Conservation (phyloP, 352 stramenopile species). For the Blastocystis sp. region DNA sequence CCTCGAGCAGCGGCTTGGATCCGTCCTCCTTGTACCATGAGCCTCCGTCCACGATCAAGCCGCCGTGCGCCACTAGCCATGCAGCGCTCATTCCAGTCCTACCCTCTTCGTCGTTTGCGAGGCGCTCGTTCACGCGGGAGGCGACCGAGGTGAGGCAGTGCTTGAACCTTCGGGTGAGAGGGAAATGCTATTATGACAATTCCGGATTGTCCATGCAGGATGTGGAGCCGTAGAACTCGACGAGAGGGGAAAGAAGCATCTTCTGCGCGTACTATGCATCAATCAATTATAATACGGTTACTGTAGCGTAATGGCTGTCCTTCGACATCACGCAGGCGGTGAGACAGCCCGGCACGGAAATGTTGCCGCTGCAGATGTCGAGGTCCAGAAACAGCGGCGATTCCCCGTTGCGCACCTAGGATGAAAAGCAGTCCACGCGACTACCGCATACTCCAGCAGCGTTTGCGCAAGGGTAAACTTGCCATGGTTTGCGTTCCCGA, state of each 20-base stretch:
- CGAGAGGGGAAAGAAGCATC: constrained; percentile 16
- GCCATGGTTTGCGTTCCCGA: constrained; percentile 9
- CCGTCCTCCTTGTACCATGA: constrained; percentile 64
- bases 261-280: constrained; percentile 52
- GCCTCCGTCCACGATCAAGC: constrained; percentile 50
- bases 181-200: background rate
- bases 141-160: constrained; percentile 1
- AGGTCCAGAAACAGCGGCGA: constrained; percentile 51
- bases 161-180: constrained; percentile 3
- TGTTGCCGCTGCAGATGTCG: constrained; percentile 40
- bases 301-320: constrained; percentile 5
- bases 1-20: constrained; percentile 8
- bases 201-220: constrained; percentile 56
- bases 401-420: constrained; percentile 49
- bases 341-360: constrained; percentile 48
- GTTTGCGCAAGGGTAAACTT: constrained; percentile 47
- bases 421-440: background rate
- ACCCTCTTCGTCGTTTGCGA: constrained; percentile 31
- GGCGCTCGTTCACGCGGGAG: background rate
- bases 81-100: background rate
- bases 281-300: background rate
- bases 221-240: constrained; percentile 56
- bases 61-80: background rate
- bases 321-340: constrained; percentile 1
- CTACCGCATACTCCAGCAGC: constrained; percentile 34